phyloP scores from a whole-genome alignment of 495 filamentous ascomycete genomes.

The Aspergillus incahuasiensis region DNA sequence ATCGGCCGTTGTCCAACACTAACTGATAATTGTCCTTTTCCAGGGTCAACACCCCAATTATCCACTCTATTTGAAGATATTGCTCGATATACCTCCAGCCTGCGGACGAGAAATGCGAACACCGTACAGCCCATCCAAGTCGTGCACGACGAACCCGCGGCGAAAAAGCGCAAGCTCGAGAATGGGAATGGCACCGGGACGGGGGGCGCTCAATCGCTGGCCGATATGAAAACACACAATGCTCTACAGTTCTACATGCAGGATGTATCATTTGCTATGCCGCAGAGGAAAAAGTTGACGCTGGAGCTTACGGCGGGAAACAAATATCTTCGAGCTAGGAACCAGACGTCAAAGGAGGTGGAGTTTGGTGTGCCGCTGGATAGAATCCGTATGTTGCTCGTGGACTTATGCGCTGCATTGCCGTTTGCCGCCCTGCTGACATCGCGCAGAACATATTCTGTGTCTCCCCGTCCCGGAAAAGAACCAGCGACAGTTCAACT shows the following conservation, averaged over 20 bases:
- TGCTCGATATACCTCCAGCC: conserved; percentile 42
- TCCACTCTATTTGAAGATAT: conserved; percentile 44
- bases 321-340: conserved; percentile 62
- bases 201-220: conserved; percentile 34
- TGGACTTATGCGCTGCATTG: neutral
- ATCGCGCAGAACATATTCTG: conserved; percentile 60
- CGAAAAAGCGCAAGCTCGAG: conserved; percentile 56
- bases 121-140: conserved; percentile 20
- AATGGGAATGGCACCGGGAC: conserved; percentile 35
- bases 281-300: conserved; percentile 87
- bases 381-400: conserved; percentile 62
- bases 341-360: conserved; percentile 57
- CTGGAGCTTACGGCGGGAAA: conserved; percentile 60
- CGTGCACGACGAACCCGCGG: conserved; percentile 30
- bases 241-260: conserved; percentile 51
- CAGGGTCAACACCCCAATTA: conserved; percentile 39
- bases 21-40: conserved; percentile 4
- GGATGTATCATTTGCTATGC: conserved; percentile 72
- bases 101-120: conserved; percentile 37
- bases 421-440: conserved; percentile 5
- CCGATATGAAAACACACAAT: conserved; percentile 39
- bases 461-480: conserved; percentile 92
- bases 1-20: no score
- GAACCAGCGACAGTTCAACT: conserved; percentile 80
- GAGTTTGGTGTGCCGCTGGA: conserved; percentile 67